Evolutionary conservation across 129 eudicot genomes (phyloP).

Genomic region (Lonicera japonica): DNA sequence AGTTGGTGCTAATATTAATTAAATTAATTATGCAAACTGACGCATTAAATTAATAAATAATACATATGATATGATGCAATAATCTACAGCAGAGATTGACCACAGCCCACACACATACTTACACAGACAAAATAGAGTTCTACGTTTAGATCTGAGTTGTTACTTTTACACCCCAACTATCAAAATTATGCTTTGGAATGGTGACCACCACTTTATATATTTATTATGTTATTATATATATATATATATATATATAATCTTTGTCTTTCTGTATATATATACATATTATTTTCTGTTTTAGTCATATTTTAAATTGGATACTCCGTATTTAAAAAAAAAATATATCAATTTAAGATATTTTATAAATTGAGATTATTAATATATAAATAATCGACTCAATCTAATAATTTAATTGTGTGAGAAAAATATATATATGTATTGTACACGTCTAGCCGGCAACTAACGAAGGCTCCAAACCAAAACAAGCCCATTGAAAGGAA

Average conservation of each 20-base stretch:
- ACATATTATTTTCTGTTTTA: too few relatives aligned
- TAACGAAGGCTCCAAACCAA: background rate
- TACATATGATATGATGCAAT: background rate
- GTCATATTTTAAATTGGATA: too few relatives aligned
- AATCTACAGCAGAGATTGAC: background rate
- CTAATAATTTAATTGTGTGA: background rate
- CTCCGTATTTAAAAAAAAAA: too few relatives aligned
- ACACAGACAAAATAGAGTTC: constrained; percentile 6
- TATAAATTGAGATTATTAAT: too few relatives aligned
- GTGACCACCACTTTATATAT: background rate
- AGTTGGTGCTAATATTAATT: too few relatives aligned
- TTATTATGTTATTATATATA: background rate
- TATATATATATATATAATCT: too few relatives aligned
- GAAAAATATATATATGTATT: background rate
- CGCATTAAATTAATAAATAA: too few relatives aligned
- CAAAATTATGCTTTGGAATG: background rate
- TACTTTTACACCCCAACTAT: constrained; percentile 7
- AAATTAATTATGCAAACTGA: too few relatives aligned
- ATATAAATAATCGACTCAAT: too few relatives aligned
- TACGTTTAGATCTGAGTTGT: constrained; percentile 1
- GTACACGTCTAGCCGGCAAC: constrained; percentile 3
- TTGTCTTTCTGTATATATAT: too few relatives aligned
- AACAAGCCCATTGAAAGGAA: background rate
- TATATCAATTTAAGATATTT: too few relatives aligned
- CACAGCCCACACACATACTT: background rate